Conservation (phyloP, 2,329 filamentous ascomycete genomes). For the Alternaria atra region DNA sequence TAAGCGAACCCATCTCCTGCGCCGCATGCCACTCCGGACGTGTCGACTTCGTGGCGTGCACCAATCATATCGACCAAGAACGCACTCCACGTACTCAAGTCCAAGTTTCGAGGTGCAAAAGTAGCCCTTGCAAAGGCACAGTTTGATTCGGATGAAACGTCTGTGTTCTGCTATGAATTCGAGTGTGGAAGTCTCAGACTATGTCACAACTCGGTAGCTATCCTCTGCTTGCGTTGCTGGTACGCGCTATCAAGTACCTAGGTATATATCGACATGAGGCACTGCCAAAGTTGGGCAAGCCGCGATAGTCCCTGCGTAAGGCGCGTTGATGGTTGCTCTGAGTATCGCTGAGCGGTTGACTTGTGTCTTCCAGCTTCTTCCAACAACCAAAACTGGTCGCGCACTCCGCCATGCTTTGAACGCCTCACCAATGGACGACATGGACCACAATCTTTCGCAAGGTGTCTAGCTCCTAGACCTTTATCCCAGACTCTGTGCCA, state of each 20-base stretch:
- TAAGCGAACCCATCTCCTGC: slow-evolving; percentile 40
- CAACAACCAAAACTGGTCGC: slow-evolving; percentile 33
- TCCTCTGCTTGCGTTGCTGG: slow-evolving; percentile 58
- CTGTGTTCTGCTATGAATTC: slow-evolving; percentile 75
- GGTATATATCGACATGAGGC: slow-evolving; percentile 71
- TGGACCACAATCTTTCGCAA: slow-evolving; percentile 24
- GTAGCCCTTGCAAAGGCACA: slow-evolving; percentile 52
- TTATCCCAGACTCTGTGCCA: slow-evolving; percentile 18
- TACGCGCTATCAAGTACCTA: slow-evolving; percentile 71
- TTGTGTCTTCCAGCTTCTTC: slow-evolving; percentile 41
- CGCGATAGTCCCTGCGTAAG: slow-evolving; percentile 46
- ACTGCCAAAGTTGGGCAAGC: slow-evolving; percentile 61
- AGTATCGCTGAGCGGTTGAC: slow-evolving; percentile 45
- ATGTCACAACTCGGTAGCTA: slow-evolving; percentile 51
- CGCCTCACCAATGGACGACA: slow-evolving; percentile 29
- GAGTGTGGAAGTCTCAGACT: slow-evolving; percentile 71
- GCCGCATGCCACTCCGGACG: slow-evolving; percentile 32
- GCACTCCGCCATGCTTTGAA: slow-evolving; percentile 34
- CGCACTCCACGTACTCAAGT: slow-evolving; percentile 31
- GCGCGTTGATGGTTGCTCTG: slow-evolving; percentile 43
- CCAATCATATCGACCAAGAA: slow-evolving; percentile 31
- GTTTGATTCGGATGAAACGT: slow-evolving; percentile 53
- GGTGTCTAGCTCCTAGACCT: slow-evolving; percentile 24
- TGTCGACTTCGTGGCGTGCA: slow-evolving; percentile 34
- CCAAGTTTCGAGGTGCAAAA: slow-evolving; percentile 44